Conservation (phyloP, 192 early-diverging fungal species). For the Coemansia sp. region DNA sequence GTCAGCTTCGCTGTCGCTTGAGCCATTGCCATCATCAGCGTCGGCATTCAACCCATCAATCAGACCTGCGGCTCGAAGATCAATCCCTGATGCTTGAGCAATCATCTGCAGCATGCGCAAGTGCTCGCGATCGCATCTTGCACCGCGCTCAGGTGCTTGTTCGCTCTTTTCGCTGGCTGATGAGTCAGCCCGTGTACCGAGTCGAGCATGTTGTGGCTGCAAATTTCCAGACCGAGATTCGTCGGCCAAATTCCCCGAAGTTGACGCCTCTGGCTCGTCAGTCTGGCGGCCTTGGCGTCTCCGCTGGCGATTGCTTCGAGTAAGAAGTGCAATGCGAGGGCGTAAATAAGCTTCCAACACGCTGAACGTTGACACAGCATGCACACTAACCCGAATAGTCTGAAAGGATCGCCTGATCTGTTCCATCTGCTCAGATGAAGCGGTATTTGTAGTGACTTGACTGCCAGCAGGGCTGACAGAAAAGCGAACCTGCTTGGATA, state of each 20-base stretch:
- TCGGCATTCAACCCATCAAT: slow-evolving; percentile 24
- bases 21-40: background rate
- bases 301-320: background rate
- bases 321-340: slow-evolving; percentile 54
- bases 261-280: background rate
- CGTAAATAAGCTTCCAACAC: slow-evolving; percentile 80
- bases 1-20: background rate
- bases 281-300: background rate
- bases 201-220: slow-evolving; percentile 16
- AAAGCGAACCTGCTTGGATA: slow-evolving; percentile 76
- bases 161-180: slow-evolving; percentile 2
- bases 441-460: slow-evolving; percentile 29
- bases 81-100: slow-evolving; percentile 40
- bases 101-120: slow-evolving; percentile 42
- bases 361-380: slow-evolving; percentile 82
- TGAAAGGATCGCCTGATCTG: slow-evolving; percentile 23
- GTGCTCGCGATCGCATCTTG: slow-evolving; percentile 12
- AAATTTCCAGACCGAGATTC: background rate
- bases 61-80: slow-evolving; percentile 29
- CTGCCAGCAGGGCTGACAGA: slow-evolving; percentile 56
- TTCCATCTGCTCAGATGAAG: slow-evolving; percentile 12
- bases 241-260: background rate
- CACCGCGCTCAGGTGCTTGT: background rate
- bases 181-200: slow-evolving; percentile 2
- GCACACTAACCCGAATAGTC: slow-evolving; percentile 71